Conservation (phyloP, 306 rosid species). For the Pueraria montana region DNA sequence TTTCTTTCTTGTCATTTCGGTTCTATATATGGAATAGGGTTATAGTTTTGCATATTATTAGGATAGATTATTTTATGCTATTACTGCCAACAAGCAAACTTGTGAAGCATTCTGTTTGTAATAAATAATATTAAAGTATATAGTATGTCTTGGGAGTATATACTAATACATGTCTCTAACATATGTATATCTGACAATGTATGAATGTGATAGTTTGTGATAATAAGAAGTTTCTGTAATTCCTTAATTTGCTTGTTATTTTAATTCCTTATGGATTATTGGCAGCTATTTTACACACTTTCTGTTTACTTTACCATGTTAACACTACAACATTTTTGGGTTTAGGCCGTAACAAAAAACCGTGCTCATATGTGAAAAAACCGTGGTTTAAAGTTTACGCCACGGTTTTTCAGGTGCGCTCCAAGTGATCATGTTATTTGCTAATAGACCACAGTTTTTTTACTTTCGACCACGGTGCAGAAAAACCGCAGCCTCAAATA, state of each 20-base stretch:
- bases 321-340: too few relatives aligned
- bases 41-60: slow-evolving; percentile 21
- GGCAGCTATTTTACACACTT: not conserved
- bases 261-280: slow-evolving; percentile 9
- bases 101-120: slow-evolving; percentile 37
- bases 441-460: too few relatives aligned
- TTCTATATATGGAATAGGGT: slow-evolving; percentile 34
- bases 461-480: too few relatives aligned
- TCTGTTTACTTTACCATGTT: not conserved
- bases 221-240: slow-evolving; percentile 20
- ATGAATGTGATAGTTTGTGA: slow-evolving; percentile 24
- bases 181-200: slow-evolving; percentile 30
- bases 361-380: too few relatives aligned
- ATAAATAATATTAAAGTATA: not conserved
- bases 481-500: too few relatives aligned
- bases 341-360: too few relatives aligned
- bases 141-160: slow-evolving; percentile 24
- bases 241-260: slow-evolving; percentile 1
- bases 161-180: slow-evolving; percentile 21
- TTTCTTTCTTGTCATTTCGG: slow-evolving; percentile 9
- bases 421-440: too few relatives aligned
- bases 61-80: slow-evolving; percentile 35
- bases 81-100: slow-evolving; percentile 28
- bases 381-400: too few relatives aligned
- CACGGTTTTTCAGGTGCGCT: too few relatives aligned